Evolutionary conservation across 2,329 filamentous ascomycete genomes (phyloP).

Genomic region (Trichophyton schoenleinii): DNA sequence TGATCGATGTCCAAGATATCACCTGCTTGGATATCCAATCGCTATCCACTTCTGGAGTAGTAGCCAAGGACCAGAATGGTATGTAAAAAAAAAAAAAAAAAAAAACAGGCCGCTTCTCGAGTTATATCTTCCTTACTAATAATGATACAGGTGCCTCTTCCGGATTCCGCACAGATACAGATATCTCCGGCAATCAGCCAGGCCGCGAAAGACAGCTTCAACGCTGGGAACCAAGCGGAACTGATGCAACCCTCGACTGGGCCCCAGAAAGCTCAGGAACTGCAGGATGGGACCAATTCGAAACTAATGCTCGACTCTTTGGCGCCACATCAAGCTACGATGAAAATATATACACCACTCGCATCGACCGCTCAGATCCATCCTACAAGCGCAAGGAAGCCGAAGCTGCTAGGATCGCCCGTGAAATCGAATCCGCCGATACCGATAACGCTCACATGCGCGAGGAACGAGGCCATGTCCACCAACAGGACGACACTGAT

Average conservation of each 20-base stretch:
- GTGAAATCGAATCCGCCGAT: slow-evolving; percentile 71
- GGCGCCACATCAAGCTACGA: slow-evolving; percentile 83
- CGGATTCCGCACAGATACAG: slow-evolving; percentile 72
- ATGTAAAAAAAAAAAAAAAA: slow-evolving; percentile 15
- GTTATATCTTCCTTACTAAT: background rate
- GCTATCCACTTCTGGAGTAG: slow-evolving; percentile 41
- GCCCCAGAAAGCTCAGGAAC: slow-evolving; percentile 52
- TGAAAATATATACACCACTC: slow-evolving; percentile 87
- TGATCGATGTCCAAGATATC: slow-evolving; percentile 50
- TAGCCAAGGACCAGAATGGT: slow-evolving; percentile 47
- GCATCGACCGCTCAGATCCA: slow-evolving; percentile 73
- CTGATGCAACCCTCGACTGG: slow-evolving; percentile 50
- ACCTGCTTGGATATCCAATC: slow-evolving; percentile 43
- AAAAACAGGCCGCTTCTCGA: background rate
- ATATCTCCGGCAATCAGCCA: slow-evolving; percentile 65
- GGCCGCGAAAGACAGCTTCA: slow-evolving; percentile 64
- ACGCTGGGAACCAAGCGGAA: slow-evolving; percentile 61
- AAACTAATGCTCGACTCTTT: slow-evolving; percentile 74
- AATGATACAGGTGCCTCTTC: slow-evolving; percentile 46
- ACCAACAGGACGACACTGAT: slow-evolving; percentile 51
- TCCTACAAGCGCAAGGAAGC: slow-evolving; percentile 66
- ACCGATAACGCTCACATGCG: slow-evolving; percentile 70
- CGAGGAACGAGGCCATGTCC: slow-evolving; percentile 68
- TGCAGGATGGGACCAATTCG: slow-evolving; percentile 81
- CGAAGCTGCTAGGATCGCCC: slow-evolving; percentile 68